phyloP scores from a whole-genome alignment of 345 rosid genomes.

The Corymbia maculata region DNA sequence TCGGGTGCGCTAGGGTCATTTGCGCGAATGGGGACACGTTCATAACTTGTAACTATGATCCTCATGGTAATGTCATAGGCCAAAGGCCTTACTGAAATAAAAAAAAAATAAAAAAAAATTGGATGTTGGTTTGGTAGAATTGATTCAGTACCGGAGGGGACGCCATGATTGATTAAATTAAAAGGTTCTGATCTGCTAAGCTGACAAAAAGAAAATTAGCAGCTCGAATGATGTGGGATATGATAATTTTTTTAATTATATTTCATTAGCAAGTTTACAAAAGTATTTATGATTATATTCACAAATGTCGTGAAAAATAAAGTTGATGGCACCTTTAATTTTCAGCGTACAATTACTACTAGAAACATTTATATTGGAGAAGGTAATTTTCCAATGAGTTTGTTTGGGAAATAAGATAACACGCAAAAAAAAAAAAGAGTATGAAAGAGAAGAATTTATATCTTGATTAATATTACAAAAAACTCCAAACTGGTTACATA shows the following conservation, averaged over 20 bases:
- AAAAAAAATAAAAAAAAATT: background rate
- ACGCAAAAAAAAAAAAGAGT: background rate
- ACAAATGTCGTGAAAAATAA: background rate
- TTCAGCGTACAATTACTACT: background rate
- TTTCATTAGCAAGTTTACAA: background rate
- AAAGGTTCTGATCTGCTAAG: background rate
- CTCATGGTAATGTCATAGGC: constrained; percentile 55
- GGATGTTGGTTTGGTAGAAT: background rate
- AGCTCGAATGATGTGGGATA: background rate
- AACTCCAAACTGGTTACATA: rapidly evolving
- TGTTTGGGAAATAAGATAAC: background rate
- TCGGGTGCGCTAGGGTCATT: constrained; percentile 42
- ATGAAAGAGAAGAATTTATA: too few relatives aligned
- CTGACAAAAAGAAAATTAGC: background rate
- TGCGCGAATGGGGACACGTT: constrained; percentile 47
- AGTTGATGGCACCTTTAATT: background rate
- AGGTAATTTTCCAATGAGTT: background rate
- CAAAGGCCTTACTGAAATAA: constrained; percentile 53
- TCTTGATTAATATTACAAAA: too few relatives aligned
- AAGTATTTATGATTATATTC: background rate
- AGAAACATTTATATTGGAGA: background rate
- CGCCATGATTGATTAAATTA: background rate
- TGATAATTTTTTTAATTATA: background rate
- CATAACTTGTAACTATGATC: constrained; percentile 47
- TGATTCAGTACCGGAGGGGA: background rate